Conservation (phyloP, 2,329 filamentous ascomycete genomes). For the Tolypocladium paradoxum region DNA sequence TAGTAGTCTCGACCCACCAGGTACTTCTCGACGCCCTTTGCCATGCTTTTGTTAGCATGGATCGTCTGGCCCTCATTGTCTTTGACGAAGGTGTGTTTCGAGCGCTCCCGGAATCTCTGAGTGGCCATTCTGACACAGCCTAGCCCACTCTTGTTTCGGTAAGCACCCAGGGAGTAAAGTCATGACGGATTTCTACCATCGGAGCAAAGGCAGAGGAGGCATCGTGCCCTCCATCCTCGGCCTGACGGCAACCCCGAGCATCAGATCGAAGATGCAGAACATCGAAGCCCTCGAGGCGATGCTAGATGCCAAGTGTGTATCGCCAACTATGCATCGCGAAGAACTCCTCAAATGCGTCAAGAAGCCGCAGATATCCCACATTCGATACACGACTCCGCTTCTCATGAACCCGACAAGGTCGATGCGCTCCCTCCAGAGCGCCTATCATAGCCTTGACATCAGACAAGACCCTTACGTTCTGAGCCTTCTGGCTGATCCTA, state of each 20-base stretch:
- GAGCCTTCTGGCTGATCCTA: constrained; percentile 30
- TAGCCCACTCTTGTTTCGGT: constrained; percentile 64
- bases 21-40: constrained; percentile 63
- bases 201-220: constrained; percentile 24
- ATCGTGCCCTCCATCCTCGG: constrained; percentile 60
- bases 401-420: constrained; percentile 14
- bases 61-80: constrained; percentile 55
- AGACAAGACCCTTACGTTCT: constrained; percentile 49
- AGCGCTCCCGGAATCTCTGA: constrained; percentile 2
- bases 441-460: constrained; percentile 39
- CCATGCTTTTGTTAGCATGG: constrained; percentile 62
- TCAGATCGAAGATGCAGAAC: constrained; percentile 42
- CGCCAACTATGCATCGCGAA: constrained; percentile 56
- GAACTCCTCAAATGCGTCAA: constrained; percentile 62
- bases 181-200: constrained; percentile 62
- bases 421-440: constrained; percentile 33
- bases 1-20: constrained; percentile 72
- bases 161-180: constrained; percentile 57
- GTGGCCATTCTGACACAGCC: not conserved
- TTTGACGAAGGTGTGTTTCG: constrained; percentile 65
- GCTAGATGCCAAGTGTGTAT: constrained; percentile 57
- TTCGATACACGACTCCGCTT: constrained; percentile 18
- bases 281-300: constrained; percentile 56
- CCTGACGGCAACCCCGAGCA: constrained; percentile 69
- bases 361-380: constrained; percentile 42